Base-by-base conservation (phyloP, 208 protist genomes). In the Leptomonas pyrrhocoris region DNA sequence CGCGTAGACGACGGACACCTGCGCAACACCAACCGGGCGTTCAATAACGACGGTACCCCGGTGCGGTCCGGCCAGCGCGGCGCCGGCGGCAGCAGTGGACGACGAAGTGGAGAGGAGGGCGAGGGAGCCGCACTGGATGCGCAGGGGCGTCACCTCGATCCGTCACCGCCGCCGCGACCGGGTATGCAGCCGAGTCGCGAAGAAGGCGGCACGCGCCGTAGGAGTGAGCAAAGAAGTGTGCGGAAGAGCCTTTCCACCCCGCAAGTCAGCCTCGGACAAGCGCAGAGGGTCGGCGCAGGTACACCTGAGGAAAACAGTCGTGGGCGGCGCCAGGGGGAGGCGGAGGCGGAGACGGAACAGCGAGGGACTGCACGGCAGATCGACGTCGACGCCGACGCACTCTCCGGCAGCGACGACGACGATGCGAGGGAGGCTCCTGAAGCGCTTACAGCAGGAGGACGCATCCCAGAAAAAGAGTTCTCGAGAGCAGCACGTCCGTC, bases 41-140 rank as follows among this genome's bases (percentile, higher is more conserved):
- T 81, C 7, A 63, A 68, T 30, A 57, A 79, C 19, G 74, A 79
- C 48, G 74, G 74, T 16, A 79, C 74, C 1, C 74, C 74, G 12
- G 61, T 74, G 60, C 74, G 74, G 11, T 25, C 57, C 2, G 38
- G 51, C 1, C 67, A 58, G 25, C 11, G 45, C 46, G 51, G 28
- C n/a, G 40, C 28, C 3, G 25, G 59, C 16, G 0, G 27, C 34
- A 63, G 53, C 2, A 27, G 21, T 18, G 25, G 55, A 53, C 19
- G 46, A 15, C 5, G 36, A n/a, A 2, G 18, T 23, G 19, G 27
- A n/a, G 4, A 48, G 25, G 5, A 23, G 8, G 61, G 36, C 6
- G 48, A 40, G 7, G 48, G 31, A 28, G 31, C 0, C 2, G 56
- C n/a, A 43, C 30, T 19, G n/a, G 34, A 43, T 5, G 34, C 38